phyloP scores from a whole-genome alignment of 2,329 filamentous ascomycete genomes.

The Ceratocystiopsis sp. region DNA sequence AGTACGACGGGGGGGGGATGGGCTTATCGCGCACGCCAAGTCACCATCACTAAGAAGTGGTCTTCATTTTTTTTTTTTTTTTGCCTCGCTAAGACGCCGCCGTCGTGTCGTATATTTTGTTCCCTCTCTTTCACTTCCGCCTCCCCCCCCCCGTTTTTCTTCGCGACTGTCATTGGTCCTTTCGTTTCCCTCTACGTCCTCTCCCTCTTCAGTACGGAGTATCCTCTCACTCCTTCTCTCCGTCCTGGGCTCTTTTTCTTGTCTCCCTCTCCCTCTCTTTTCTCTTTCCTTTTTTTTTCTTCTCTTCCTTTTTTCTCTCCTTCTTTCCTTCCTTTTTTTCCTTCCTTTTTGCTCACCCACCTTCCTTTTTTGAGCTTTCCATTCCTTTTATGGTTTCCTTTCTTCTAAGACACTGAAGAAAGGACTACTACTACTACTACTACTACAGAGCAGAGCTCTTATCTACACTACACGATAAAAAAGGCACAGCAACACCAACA shows the following conservation, averaged over 20 bases:
- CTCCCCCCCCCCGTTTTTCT: not conserved
- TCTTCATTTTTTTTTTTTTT: not conserved
- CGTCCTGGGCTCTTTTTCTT: not conserved
- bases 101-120: not conserved
- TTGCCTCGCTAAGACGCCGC: too few relatives aligned
- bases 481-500: not conserved
- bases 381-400: not conserved
- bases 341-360: not conserved
- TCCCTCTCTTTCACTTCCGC: not conserved
- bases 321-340: not conserved
- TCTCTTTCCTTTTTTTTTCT: not conserved
- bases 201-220: too few relatives aligned
- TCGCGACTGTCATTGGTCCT: not conserved
- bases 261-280: not conserved
- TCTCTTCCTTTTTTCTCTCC: not conserved
- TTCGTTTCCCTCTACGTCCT: not conserved
- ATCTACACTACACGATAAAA: not conserved
- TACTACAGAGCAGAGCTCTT: not conserved
- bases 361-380: not conserved
- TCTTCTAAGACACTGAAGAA: not conserved
- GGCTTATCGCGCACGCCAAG: too few relatives aligned
- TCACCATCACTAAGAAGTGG: too few relatives aligned
- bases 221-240: too few relatives aligned
- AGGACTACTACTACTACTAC: not conserved
- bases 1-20: too few relatives aligned